Evolutionary conservation across 257 asterid species (phyloP).

Genomic region (Fraxinus americana): DNA sequence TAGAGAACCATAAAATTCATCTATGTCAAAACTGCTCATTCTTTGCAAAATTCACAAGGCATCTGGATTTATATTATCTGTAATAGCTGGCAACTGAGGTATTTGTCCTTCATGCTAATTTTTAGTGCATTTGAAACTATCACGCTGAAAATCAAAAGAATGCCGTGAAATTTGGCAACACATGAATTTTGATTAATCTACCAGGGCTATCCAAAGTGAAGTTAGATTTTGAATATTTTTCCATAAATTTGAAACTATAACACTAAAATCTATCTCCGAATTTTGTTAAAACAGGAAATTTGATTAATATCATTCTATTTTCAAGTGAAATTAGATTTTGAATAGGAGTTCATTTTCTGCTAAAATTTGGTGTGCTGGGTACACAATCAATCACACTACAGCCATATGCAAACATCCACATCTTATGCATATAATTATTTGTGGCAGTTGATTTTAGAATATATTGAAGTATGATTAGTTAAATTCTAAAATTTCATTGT

Average conservation of each 20-base stretch:
- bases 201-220: not conserved
- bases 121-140: not conserved
- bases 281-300: not conserved
- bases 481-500: not conserved
- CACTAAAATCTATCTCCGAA: not conserved
- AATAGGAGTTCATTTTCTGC: not conserved
- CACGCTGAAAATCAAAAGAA: not conserved
- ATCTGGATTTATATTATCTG: not conserved
- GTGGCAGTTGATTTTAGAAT: constrained; percentile 6
- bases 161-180: not conserved
- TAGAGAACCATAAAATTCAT: not conserved
- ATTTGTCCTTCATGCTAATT: not conserved
- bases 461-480: constrained; percentile 18
- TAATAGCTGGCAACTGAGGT: not conserved
- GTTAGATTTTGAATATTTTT: not conserved
- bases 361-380: too few species aligned
- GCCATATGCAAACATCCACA: constrained; percentile 8
- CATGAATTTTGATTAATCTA: not conserved
- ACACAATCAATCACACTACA: not conserved
- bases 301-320: not conserved
- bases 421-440: constrained; percentile 12
- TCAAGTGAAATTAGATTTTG: constrained; percentile 6
- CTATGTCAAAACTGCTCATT: constrained; percentile 13
- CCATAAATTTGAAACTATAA: not conserved
- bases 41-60: not conserved